Conservation (phyloP, 306 rosid species). For the Mimosa pudica region DNA sequence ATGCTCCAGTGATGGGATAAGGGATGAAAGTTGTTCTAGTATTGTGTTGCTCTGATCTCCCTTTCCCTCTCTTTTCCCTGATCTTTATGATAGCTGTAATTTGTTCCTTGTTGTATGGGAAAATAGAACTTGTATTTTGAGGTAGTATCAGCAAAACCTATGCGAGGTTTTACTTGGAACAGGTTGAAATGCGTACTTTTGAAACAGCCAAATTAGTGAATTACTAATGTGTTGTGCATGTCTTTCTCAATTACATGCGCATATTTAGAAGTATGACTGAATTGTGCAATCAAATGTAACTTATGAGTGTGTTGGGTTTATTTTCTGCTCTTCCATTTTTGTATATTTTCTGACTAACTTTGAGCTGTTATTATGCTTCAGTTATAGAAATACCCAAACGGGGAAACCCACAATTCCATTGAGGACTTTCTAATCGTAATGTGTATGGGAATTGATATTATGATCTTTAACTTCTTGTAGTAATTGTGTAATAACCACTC, state of each 20-base stretch:
- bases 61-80: not conserved
- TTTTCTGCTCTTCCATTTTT: not conserved
- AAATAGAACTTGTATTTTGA: not conserved
- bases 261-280: not conserved
- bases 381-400: not conserved
- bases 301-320: not conserved
- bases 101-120: not conserved
- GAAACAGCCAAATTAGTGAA: not conserved
- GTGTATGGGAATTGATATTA: too few relatives aligned
- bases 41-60: not conserved
- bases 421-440: not conserved
- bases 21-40: not conserved
- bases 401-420: not conserved
- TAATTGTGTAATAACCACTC: not conserved
- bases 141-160: not conserved
- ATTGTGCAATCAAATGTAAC: not conserved
- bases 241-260: too few relatives aligned
- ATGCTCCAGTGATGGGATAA: not conserved
- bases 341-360: not conserved
- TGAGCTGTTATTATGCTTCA: not conserved
- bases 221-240: not conserved
- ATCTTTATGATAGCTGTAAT: not conserved
- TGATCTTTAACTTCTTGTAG: not conserved
- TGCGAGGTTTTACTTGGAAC: not conserved
- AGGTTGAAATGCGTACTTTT: not conserved